Conservation (phyloP, 129 eudicot species). For the Pittosporum tobira region DNA sequence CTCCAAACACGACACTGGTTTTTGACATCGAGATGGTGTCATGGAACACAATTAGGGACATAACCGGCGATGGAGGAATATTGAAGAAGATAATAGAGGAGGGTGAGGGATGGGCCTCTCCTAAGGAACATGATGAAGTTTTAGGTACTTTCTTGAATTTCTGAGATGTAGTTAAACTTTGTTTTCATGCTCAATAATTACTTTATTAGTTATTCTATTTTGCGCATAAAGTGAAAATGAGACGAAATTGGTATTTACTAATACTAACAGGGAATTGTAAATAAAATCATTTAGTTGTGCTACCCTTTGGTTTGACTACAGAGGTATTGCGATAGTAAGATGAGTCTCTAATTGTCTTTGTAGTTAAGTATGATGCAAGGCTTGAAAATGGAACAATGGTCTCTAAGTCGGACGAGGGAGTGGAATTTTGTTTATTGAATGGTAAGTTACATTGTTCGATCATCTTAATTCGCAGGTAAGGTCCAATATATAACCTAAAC, state of each 20-base stretch:
- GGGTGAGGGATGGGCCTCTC: constrained; percentile 75
- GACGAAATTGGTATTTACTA: no score
- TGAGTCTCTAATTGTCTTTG: background rate
- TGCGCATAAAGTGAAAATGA: no score
- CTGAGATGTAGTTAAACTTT: background rate
- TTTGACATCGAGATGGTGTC: constrained; percentile 61
- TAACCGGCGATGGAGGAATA: constrained; percentile 64
- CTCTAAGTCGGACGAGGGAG: constrained; percentile 37
- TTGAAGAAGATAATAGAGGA: constrained; percentile 53
- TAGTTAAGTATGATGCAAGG: constrained; percentile 59
- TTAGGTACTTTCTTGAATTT: constrained; percentile 26
- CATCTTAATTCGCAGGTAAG: background rate
- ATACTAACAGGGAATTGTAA: no score
- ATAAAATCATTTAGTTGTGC: no score
- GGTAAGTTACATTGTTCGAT: constrained; percentile 28
- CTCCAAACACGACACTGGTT: constrained; percentile 64
- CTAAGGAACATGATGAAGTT: constrained; percentile 61
- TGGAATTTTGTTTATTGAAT: constrained; percentile 31
- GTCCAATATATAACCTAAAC: no score
- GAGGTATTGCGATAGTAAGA: background rate
- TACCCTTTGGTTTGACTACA: background rate
- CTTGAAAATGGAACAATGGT: constrained; percentile 49
- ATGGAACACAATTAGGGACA: constrained; percentile 57
- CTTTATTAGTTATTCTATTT: constrained; percentile 3
- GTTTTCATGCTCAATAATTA: background rate